These are phyloP conservation scores for Malassezia furfur DNA, from an alignment of 1,284 basidiomycete genomes.

Conservation along the genomic window DNA sequence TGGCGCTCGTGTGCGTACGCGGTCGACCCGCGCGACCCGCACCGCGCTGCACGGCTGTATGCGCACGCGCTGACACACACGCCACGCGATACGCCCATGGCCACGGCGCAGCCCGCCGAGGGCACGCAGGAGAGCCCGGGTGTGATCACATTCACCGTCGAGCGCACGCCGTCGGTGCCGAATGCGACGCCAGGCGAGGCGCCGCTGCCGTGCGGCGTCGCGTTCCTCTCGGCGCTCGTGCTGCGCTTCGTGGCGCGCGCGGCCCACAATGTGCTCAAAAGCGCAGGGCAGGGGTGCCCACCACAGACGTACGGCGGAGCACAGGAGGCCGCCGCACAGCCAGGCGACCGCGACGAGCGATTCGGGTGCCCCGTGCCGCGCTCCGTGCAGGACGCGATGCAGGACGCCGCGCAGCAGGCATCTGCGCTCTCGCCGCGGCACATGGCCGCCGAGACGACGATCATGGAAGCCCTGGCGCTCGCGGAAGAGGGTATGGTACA, in stretches of 20 bases:
- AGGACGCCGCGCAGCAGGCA: constrained; percentile 3
- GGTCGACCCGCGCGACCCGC: constrained; percentile 1
- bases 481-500: constrained; percentile 34
- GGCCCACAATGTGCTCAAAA: constrained; percentile 25
- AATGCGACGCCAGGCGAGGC: constrained; percentile 19
- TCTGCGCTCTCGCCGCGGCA: constrained; percentile 7
- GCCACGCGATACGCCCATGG: neutral
- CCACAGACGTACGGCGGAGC: constrained; percentile 14
- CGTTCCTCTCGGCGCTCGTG: constrained; percentile 33
- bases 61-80: constrained; percentile 13
- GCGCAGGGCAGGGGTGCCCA: constrained; percentile 21
- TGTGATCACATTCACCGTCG: constrained; percentile 30
- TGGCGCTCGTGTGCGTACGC: constrained; percentile 28
- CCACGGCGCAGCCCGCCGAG: constrained; percentile 17
- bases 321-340: neutral
- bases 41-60: constrained; percentile 4
- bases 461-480: constrained; percentile 32
- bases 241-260: constrained; percentile 36
- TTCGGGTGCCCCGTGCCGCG: constrained; percentile 36
- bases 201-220: constrained; percentile 32
- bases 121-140: constrained; percentile 40
- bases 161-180: constrained; percentile 35
- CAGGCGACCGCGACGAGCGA: constrained; percentile 27
- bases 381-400: neutral
- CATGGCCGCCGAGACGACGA: constrained; percentile 22